Evolutionary conservation across 2,329 filamentous ascomycete genomes (phyloP).

Genomic region (Colletotrichum sp.): DNA sequence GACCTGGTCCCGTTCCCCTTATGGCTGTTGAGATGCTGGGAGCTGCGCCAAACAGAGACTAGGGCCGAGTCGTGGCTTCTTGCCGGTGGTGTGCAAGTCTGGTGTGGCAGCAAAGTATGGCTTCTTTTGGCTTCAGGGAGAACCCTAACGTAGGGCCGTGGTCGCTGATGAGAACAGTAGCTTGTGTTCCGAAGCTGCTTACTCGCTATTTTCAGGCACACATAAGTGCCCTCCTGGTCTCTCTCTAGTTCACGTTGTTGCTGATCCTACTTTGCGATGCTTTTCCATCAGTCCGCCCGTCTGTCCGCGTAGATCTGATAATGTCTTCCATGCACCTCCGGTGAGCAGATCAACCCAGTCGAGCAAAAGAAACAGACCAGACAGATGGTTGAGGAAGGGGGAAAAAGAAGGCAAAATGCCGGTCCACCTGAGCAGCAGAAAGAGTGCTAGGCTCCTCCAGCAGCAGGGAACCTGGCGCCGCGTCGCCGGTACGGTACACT

Average conservation of each 20-base stretch:
- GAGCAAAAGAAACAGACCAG: not conserved
- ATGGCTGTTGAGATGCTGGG: not conserved
- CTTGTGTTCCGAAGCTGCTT: not conserved
- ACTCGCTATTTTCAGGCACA: not conserved
- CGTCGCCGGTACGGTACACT: constrained; percentile 16
- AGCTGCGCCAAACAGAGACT: not conserved
- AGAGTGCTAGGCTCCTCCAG: not conserved
- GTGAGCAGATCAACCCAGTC: not conserved
- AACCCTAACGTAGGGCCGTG: not conserved
- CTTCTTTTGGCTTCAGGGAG: constrained; percentile 2
- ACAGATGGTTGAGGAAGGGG: not conserved
- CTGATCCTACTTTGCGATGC: not conserved
- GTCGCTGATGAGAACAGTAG: not conserved
- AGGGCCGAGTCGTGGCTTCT: constrained; percentile 10
- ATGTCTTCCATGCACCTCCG: not conserved
- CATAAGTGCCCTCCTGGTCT: not conserved
- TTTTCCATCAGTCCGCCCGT: not conserved
- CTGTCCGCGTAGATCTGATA: not conserved
- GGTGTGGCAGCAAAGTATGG: constrained; percentile 1
- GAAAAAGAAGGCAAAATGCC: not conserved
- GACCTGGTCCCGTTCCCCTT: not conserved
- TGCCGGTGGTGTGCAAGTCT: not conserved
- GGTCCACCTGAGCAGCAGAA: constrained; percentile 6
- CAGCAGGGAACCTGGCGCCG: constrained; percentile 5
- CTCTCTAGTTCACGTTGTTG: not conserved